These are phyloP conservation scores for Phytophthora hybrid DNA, from an alignment of 352 stramenopile species.

Conservation along the genomic window DNA sequence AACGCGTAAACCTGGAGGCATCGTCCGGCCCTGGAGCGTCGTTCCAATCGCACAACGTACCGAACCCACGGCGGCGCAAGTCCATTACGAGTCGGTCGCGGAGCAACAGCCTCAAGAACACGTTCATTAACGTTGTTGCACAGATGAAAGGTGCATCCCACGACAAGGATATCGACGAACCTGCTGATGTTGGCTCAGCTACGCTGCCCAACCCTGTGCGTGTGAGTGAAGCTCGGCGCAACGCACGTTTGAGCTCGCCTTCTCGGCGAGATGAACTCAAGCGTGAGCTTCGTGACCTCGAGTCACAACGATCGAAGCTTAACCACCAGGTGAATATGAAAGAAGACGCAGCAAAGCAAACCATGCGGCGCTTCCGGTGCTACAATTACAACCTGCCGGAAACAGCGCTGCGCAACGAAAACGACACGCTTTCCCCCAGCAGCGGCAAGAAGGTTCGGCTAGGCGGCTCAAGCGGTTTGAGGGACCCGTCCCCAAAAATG, in stretches of 20 bases:
- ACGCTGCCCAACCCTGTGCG: constrained; percentile 45
- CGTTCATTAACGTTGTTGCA: constrained; percentile 68
- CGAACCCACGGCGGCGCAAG: constrained; percentile 58
- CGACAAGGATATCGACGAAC: constrained; percentile 44
- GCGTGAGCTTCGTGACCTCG: constrained; percentile 60
- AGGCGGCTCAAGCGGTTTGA: constrained; percentile 15
- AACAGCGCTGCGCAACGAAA: constrained; percentile 53
- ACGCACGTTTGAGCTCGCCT: constrained; percentile 36
- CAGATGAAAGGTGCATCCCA: constrained; percentile 56
- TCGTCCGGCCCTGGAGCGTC: constrained; percentile 4
- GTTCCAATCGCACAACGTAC: constrained; percentile 42
- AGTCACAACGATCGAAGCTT: constrained; percentile 68
- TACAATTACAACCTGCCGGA: constrained; percentile 89
- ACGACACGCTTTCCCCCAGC: constrained; percentile 57
- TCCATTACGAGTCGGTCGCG: constrained; percentile 65
- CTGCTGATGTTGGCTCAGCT: constrained; percentile 38
- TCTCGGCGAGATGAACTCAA: constrained; percentile 65
- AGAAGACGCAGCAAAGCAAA: constrained; percentile 63
- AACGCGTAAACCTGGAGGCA: constrained; percentile 34
- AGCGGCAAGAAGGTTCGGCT: constrained; percentile 36
- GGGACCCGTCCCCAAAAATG: constrained; percentile 42
- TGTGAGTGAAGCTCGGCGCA: constrained; percentile 33
- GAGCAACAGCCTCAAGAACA: constrained; percentile 77
- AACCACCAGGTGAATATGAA: constrained; percentile 74
- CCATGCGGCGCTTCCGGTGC: constrained; percentile 71